Evolutionary conservation across 345 rosid genomes (phyloP), one percentile per base, ranked within the genome.

Genomic region (Corymbia maculata): DNA sequence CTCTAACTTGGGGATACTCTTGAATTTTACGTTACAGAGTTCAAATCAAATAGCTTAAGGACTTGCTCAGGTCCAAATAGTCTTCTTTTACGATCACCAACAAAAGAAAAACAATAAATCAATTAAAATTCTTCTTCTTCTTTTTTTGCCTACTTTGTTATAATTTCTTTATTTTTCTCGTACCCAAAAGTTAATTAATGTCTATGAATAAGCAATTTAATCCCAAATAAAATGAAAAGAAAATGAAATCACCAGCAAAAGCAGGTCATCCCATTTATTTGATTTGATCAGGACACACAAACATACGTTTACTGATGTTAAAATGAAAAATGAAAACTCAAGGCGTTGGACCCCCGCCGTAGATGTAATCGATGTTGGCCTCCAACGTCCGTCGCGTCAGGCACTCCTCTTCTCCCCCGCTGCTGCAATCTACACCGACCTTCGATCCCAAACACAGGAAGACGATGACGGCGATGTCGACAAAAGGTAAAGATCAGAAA

Each of bases 301-400:
- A 30, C 36, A 8, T 7, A 17, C 80, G 36, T 70, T 70, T 70
- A 70, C 36, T 70, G 24, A 24, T 19, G 8, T 42, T 32, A 17
- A 32, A 32, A 68, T 7, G 0, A 17, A 70, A 30, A 12, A 28
- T 1, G 45, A 32, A 28, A 44, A 87, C 4, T 88, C 61, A 88
- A 44, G 85, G 66, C 30, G 6, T 4, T 10, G 22, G 44, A 51
- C 82, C 80, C 90, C 82, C 88, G 86, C 85, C 61, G 57, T 89
- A 89, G 52, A 89, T 79, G 86, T 89, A 89, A 80, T 89, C 90
- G 30, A 87, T 24, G 36, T 89, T 86, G 59, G 88, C 88, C 21
- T 36, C 90, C 9, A 89, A 86, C 14, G 90, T 89, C 50, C 88
- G 82, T 55, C 90, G 87, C 85, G n/a, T 85, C 55, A 89, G 28